Evolutionary conservation across 371 early-diverging fungal genomes (phyloP).

Genomic region (Vittaforma corneae): DNA sequence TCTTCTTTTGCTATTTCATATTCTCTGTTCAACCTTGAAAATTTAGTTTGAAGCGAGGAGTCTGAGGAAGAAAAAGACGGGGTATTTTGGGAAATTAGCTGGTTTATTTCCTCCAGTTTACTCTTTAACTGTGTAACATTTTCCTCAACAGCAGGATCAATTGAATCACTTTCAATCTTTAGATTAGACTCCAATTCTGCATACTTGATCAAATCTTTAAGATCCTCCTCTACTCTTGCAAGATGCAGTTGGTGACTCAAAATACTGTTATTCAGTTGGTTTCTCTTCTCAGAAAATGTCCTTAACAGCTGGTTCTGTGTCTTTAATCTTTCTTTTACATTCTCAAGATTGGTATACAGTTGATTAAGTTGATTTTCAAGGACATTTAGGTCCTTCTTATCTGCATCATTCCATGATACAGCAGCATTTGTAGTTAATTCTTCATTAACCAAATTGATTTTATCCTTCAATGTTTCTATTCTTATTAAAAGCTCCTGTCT

Average conservation of each 20-base stretch:
- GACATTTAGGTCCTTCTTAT: background rate
- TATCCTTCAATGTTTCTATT: conserved; percentile 5
- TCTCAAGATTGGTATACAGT: conserved; percentile 7
- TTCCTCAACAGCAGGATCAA: background rate
- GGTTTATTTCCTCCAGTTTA: conserved; percentile 63
- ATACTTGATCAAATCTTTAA: conserved; percentile 30
- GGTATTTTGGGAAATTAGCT: background rate
- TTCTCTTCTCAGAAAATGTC: background rate
- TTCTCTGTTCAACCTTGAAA: conserved; percentile 14
- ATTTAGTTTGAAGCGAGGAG: conserved; percentile 2
- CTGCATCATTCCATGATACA: conserved; percentile 6
- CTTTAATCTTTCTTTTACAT: conserved; percentile 10
- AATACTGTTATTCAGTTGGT: conserved; percentile 18
- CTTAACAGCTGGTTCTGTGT: conserved; percentile 2
- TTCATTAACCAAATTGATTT: background rate
- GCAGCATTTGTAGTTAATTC: conserved; percentile 16
- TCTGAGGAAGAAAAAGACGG: background rate
- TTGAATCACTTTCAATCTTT: background rate
- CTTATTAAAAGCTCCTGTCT: background rate
- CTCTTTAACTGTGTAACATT: background rate
- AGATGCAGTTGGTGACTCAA: background rate
- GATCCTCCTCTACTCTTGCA: conserved; percentile 35
- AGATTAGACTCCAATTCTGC: conserved; percentile 17
- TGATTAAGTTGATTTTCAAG: conserved; percentile 67
- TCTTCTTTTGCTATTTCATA: conserved; percentile 39